Conservation (phyloP, 1,284 basidiomycete genomes). For the Chalciporus sp. region DNA sequence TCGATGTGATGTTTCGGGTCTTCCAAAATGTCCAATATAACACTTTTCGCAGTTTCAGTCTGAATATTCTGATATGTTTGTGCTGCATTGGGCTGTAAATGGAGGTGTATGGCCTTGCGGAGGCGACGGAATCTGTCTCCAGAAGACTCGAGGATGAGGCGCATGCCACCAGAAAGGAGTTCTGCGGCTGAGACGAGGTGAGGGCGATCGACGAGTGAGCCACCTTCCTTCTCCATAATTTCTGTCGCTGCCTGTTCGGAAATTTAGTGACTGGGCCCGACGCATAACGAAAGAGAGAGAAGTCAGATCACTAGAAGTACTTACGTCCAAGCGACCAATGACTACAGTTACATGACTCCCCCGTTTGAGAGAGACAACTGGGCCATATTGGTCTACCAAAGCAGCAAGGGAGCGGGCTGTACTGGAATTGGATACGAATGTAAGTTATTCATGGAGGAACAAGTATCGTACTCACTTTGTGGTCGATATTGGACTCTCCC, state of each 20-base stretch:
- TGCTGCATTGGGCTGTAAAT: constrained; percentile 39
- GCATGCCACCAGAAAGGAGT: constrained; percentile 27
- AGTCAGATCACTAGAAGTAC: neutral
- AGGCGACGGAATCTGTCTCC: constrained; percentile 32
- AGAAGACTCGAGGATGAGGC: constrained; percentile 17
- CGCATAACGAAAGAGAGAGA: neutral
- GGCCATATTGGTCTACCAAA: constrained; percentile 34
- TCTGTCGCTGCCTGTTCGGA: constrained; percentile 17
- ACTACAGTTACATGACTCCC: constrained; percentile 29
- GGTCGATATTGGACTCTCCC: constrained; percentile 10
- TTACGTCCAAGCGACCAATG: constrained; percentile 35
- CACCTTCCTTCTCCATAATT: constrained; percentile 38
- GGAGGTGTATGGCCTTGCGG: constrained; percentile 38
- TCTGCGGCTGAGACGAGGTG: constrained; percentile 25
- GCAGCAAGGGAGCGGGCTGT: constrained; percentile 8
- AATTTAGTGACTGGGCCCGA: neutral
- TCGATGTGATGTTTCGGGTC: constrained; percentile 37
- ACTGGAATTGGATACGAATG: no score
- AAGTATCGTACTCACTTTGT: neutral
- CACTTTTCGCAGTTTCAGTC: constrained; percentile 32
- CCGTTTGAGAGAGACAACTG: constrained; percentile 30
- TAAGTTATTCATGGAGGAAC: no score
- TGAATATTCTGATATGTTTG: constrained; percentile 39
- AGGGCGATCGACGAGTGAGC: constrained; percentile 33
- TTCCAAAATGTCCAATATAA: constrained; percentile 42